Percentiles rank a stretch among this genome's conserved stretches.
phyloP scores from a whole-genome alignment of 164 flowering plant genomes.

The Piper betle region DNA sequence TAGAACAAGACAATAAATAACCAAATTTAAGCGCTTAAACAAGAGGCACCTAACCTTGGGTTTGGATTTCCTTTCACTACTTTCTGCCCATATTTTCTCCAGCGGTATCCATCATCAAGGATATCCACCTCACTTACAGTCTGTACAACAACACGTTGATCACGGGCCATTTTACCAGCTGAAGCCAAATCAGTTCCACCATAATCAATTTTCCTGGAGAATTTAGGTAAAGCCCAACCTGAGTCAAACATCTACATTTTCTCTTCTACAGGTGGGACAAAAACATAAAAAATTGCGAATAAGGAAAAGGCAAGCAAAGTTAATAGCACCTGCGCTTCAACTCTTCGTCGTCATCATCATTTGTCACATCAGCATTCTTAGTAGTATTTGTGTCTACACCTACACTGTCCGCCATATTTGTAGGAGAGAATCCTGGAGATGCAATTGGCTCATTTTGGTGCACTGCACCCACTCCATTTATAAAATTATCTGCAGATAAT shows the following conservation, averaged over 20 bases:
- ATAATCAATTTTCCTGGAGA: slow-evolving; percentile 14
- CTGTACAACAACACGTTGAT: slow-evolving; percentile 33
- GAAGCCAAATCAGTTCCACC: slow-evolving; percentile 10
- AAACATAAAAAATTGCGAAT: neutral
- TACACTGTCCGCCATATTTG: slow-evolving; percentile 19
- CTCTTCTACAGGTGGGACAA: neutral
- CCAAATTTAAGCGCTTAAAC: too few species aligned
- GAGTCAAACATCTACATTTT: neutral
- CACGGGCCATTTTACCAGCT: slow-evolving; percentile 16
- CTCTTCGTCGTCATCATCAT: slow-evolving; percentile 26
- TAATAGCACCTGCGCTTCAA: slow-evolving; percentile 31
- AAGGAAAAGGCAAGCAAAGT: neutral
- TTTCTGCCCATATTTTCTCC: slow-evolving; percentile 29
- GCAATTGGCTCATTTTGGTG: slow-evolving; percentile 15
- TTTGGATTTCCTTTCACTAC: slow-evolving; percentile 30
- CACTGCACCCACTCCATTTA: slow-evolving; percentile 13
- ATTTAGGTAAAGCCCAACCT: neutral
- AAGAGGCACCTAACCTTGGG: slow-evolving; percentile 14
- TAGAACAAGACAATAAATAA: too few species aligned
- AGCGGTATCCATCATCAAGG: slow-evolving; percentile 31
- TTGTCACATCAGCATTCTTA: slow-evolving; percentile 22
- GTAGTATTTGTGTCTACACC: slow-evolving; percentile 8
- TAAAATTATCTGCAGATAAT: slow-evolving; percentile 21
- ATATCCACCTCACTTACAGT: slow-evolving; percentile 30
- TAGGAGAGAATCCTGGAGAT: slow-evolving; percentile 9